A percentile compares a stretch with the other conserved stretches of the same genome.
Conservation (phyloP, 2,329 filamentous ascomycete species). For the Penicillium sp. region DNA sequence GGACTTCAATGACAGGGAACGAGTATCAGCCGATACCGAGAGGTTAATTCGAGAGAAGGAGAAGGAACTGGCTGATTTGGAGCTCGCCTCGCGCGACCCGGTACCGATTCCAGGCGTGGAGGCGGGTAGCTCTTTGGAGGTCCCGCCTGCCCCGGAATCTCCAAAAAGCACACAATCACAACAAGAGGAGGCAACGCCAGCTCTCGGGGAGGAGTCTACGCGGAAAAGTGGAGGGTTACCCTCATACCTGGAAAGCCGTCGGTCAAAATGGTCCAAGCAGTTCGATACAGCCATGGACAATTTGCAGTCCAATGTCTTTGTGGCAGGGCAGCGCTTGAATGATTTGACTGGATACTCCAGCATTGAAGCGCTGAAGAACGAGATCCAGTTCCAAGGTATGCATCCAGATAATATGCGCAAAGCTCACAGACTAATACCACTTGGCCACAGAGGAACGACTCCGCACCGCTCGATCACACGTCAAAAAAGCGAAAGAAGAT, state of each 20-base stretch:
- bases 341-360: constrained; percentile 91
- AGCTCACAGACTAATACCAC: constrained; percentile 1
- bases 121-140: constrained; percentile 21
- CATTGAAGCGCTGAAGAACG: constrained; percentile 80
- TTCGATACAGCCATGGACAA: constrained; percentile 83
- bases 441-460: constrained; percentile 54
- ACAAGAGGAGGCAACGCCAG: constrained; percentile 15
- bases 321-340: constrained; percentile 86
- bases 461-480: constrained; percentile 58
- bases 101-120: constrained; percentile 17
- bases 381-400: constrained; percentile 69
- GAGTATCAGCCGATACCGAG: constrained; percentile 25
- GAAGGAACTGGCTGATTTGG: constrained; percentile 12
- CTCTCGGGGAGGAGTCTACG: constrained; percentile 9
- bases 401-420: neutral
- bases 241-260: constrained; percentile 45
- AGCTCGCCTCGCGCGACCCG: constrained; percentile 23
- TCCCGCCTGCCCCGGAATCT: constrained; percentile 15
- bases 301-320: constrained; percentile 79
- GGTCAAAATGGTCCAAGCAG: constrained; percentile 60
- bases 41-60: constrained; percentile 12
- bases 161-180: constrained; percentile 3
- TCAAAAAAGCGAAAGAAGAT: constrained; percentile 70
- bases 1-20: constrained; percentile 23
- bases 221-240: constrained; percentile 30